A percentile compares a stretch with the other conserved stretches of the same genome.
phyloP scores from a whole-genome alignment of 2,329 filamentous ascomycete species.

The Cordyceps pruinosa region DNA sequence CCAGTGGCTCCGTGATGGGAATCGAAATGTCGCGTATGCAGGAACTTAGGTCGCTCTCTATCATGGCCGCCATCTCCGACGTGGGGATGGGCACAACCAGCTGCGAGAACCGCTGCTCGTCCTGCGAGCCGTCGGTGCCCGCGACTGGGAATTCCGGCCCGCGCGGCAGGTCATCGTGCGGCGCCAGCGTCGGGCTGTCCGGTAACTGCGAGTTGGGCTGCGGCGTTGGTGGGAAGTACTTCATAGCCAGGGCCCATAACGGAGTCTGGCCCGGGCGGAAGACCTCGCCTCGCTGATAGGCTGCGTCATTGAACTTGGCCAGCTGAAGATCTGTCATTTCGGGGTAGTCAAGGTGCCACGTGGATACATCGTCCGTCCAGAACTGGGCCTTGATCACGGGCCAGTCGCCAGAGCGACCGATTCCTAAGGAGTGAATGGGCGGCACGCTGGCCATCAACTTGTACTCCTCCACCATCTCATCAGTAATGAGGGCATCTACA shows the following conservation, averaged over 20 bases:
- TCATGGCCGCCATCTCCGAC: slow-evolving; percentile 44
- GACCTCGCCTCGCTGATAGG: slow-evolving; percentile 41
- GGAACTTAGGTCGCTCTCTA: slow-evolving; percentile 61
- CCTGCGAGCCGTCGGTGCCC: slow-evolving; percentile 10
- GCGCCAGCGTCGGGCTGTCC: slow-evolving; percentile 6
- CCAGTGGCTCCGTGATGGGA: slow-evolving; percentile 57
- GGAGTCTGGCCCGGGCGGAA: slow-evolving; percentile 46
- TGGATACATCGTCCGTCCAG: slow-evolving; percentile 49
- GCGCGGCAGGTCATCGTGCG: slow-evolving; percentile 15
- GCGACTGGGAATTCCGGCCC: slow-evolving; percentile 7
- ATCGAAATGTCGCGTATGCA: slow-evolving; percentile 56
- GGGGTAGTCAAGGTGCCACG: slow-evolving; percentile 56
- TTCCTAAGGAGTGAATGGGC: slow-evolving; percentile 40
- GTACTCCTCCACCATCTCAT: slow-evolving; percentile 36
- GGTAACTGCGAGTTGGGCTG: slow-evolving; percentile 14
- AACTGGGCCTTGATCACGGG: slow-evolving; percentile 50
- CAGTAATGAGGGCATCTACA: slow-evolving; percentile 26
- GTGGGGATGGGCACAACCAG: slow-evolving; percentile 5
- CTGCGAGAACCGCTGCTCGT: slow-evolving; percentile 19
- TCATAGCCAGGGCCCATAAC: slow-evolving; percentile 52
- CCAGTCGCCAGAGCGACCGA: slow-evolving; percentile 51
- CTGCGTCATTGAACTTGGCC: slow-evolving; percentile 47
- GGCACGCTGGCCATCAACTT: slow-evolving; percentile 43
- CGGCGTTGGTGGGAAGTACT: slow-evolving; percentile 45
- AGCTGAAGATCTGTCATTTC: slow-evolving; percentile 57